Evolutionary conservation across 768 basidiomycete species (phyloP).

Genomic region (Coprinopsis cinerea): DNA sequence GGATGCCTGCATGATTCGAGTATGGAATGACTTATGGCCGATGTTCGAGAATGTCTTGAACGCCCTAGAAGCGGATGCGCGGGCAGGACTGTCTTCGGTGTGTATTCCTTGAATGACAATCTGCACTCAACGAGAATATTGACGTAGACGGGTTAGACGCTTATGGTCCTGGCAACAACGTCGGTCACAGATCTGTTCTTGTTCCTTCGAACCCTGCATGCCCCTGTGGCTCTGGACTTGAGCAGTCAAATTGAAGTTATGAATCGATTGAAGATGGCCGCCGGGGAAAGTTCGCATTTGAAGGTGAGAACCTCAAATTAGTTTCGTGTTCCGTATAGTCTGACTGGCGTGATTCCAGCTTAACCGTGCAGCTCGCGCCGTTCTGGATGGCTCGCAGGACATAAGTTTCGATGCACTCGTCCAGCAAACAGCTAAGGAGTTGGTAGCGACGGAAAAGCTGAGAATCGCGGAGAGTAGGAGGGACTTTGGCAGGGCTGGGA

Average conservation of each 20-base stretch:
- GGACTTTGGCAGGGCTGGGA: slow-evolving; percentile 18
- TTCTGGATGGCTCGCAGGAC: slow-evolving; percentile 48
- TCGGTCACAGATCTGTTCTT: slow-evolving; percentile 62
- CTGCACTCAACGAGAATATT: neutral
- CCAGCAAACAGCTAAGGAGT: slow-evolving; percentile 55
- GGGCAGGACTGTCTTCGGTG: slow-evolving; percentile 37
- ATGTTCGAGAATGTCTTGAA: slow-evolving; percentile 52
- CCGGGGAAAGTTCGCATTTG: slow-evolving; percentile 40
- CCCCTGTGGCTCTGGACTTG: slow-evolving; percentile 47
- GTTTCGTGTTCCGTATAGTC: neutral
- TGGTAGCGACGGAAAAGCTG: slow-evolving; percentile 66
- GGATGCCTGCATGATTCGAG: slow-evolving; percentile 30
- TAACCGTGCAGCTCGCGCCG: slow-evolving; percentile 42
- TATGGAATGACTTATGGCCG: slow-evolving; percentile 80
- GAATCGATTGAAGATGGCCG: slow-evolving; percentile 41
- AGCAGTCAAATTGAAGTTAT: slow-evolving; percentile 45
- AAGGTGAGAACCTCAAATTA: slow-evolving; percentile 37
- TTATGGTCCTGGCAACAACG: slow-evolving; percentile 48
- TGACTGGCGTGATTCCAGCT: slow-evolving; percentile 33
- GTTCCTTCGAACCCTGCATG: slow-evolving; percentile 53
- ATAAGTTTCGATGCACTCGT: slow-evolving; percentile 41
- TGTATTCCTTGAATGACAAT: slow-evolving; percentile 3
- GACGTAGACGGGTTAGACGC: slow-evolving; percentile 34
- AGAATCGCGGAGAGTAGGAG: slow-evolving; percentile 38
- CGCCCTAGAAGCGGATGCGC: slow-evolving; percentile 43